A percentile compares a stretch with the other conserved stretches of the same genome.
phyloP scores from a whole-genome alignment of 2,329 filamentous ascomycete species.

The Biscogniauxia marginata region DNA sequence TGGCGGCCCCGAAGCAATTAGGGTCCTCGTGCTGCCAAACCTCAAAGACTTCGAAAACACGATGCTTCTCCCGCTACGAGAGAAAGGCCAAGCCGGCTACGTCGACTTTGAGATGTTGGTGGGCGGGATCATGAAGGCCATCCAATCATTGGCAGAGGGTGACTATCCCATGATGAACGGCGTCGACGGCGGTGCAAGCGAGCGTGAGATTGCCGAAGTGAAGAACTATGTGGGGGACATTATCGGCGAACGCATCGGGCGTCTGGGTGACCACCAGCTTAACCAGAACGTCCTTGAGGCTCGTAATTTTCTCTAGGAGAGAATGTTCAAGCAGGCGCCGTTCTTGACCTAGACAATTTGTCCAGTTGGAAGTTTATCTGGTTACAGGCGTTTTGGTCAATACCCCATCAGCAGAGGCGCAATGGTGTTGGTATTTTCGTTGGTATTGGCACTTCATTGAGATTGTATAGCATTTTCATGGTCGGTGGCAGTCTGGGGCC shows the following conservation, averaged over 20 bases:
- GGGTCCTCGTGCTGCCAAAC: constrained; percentile 55
- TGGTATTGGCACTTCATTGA: constrained; percentile 13
- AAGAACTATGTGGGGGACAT: constrained; percentile 56
- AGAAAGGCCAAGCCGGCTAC: constrained; percentile 44
- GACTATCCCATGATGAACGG: constrained; percentile 37
- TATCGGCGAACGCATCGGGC: constrained; percentile 48
- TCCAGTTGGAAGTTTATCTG: neutral
- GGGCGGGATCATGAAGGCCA: constrained; percentile 54
- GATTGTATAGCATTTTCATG: neutral
- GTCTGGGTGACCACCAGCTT: constrained; percentile 45
- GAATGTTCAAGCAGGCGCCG: neutral
- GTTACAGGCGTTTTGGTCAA: constrained; percentile 21
- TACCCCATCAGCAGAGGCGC: constrained; percentile 22
- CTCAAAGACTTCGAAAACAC: constrained; percentile 52
- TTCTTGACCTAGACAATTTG: neutral
- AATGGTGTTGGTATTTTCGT: constrained; percentile 19
- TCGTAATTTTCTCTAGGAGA: constrained; percentile 47
- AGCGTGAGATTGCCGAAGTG: constrained; percentile 44
- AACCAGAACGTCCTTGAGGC: constrained; percentile 54
- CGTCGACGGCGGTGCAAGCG: constrained; percentile 38
- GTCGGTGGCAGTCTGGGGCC: no score
- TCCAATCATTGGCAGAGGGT: constrained; percentile 43
- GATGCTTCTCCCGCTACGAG: constrained; percentile 53
- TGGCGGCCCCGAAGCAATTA: constrained; percentile 63
- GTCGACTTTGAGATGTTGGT: constrained; percentile 56